Conservation (phyloP, 768 basidiomycete species). For the Leccinum variicolor region DNA sequence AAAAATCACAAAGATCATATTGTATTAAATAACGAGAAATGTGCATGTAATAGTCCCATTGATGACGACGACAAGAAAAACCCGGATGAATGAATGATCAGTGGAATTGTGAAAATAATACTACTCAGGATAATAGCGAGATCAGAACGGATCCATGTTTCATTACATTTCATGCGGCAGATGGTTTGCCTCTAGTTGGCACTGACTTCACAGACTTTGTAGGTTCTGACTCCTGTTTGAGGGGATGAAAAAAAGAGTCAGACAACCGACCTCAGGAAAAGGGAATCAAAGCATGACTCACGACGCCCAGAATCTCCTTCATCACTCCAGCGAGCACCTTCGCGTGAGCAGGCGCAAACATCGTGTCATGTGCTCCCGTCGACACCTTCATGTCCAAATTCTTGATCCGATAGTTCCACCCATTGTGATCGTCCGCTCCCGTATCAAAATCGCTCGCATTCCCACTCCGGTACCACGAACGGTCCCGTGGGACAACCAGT, state of each 20-base stretch:
- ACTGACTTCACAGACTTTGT: no score
- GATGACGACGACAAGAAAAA: no score
- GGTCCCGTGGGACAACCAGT: slow-evolving; percentile 30
- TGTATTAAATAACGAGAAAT: no score
- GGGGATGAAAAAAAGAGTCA: background rate
- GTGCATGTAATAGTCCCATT: no score
- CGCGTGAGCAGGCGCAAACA: slow-evolving; percentile 32
- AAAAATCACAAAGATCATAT: no score
- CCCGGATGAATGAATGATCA: no score
- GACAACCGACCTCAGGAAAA: background rate
- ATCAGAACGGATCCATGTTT: no score
- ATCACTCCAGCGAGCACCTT: slow-evolving; percentile 27
- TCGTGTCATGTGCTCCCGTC: slow-evolving; percentile 28
- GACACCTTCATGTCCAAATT: slow-evolving; percentile 28
- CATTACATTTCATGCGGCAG: no score
- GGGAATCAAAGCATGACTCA: background rate
- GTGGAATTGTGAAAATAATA: no score
- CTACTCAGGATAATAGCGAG: no score
- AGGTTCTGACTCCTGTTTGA: no score
- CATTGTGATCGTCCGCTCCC: slow-evolving; percentile 30
- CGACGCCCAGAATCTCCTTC: slow-evolving; percentile 14
- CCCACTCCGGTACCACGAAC: slow-evolving; percentile 31
- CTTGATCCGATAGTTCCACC: slow-evolving; percentile 27
- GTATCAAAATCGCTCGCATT: slow-evolving; percentile 29
- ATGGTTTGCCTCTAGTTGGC: no score